These are phyloP conservation scores for Fusarium globosum DNA, from an alignment of 2,329 filamentous ascomycete genomes.

Conservation along the genomic window DNA sequence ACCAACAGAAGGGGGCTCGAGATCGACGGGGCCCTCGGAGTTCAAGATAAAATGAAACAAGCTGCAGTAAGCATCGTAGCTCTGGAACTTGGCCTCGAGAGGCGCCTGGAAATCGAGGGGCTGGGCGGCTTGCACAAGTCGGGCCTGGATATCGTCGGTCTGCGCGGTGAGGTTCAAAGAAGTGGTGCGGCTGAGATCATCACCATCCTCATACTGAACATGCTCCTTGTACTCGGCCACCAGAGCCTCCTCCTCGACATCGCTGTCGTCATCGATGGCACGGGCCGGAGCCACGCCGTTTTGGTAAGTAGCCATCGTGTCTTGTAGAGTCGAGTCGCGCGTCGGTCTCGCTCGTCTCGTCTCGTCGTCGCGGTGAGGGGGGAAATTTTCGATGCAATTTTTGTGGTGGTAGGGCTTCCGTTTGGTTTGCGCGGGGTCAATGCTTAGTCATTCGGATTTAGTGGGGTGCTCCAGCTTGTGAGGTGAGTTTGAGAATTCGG, in stretches of 20 bases:
- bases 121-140: constrained; percentile 90
- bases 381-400: constrained; percentile 49
- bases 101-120: constrained; percentile 96
- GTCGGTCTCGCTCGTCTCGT: constrained; percentile 41
- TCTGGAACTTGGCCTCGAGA: constrained; percentile 96
- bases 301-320: constrained; percentile 69
- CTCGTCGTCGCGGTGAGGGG: constrained; percentile 47
- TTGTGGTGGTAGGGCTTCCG: constrained; percentile 54
- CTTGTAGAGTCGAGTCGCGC: constrained; percentile 46
- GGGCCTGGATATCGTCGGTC: constrained; percentile 91
- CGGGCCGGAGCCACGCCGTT: constrained; percentile 70
- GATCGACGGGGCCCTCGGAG: constrained; percentile 97
- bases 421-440: constrained; percentile 45
- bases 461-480: constrained; percentile 45
- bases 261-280: constrained; percentile 82
- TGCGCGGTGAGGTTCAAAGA: constrained; percentile 77
- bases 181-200: constrained; percentile 80
- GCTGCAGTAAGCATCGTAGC: constrained; percentile 99
- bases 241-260: constrained; percentile 95
- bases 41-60: constrained; percentile 99
- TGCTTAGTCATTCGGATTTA: constrained; percentile 20
- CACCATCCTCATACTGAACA: constrained; percentile 90
- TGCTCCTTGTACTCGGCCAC: constrained; percentile 97
- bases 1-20: constrained; percentile 95
- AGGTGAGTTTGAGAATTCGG: constrained; percentile 17